These are phyloP conservation scores for Debaryomyces prosopidis DNA, from an alignment of 805 yeast species.

Conservation along the genomic window DNA sequence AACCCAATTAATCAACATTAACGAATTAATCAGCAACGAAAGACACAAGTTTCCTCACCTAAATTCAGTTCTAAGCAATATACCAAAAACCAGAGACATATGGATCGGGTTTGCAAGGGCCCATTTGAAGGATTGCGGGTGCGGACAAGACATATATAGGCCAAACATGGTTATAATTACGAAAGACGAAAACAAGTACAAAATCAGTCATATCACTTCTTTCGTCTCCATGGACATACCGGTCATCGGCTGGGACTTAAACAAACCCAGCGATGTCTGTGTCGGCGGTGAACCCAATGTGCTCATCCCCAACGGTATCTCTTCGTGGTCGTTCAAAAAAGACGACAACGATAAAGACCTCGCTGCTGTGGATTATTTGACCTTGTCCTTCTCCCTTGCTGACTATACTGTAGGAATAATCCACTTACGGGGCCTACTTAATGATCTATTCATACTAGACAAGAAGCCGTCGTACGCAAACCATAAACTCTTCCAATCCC, in stretches of 20 bases:
- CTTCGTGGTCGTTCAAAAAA: slow-evolving; percentile 19
- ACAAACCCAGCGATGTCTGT: slow-evolving; percentile 19
- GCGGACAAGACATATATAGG: slow-evolving; percentile 44
- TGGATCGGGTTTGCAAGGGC: slow-evolving; percentile 51
- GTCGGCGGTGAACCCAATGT: slow-evolving; percentile 20
- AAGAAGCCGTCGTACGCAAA: slow-evolving; percentile 9
- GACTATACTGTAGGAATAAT: slow-evolving; percentile 35
- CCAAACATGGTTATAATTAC: slow-evolving; percentile 39
- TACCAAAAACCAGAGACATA: slow-evolving; percentile 30
- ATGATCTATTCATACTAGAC: neutral
- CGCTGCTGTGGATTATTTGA: slow-evolving; percentile 20
- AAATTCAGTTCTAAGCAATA: neutral
- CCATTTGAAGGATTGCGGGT: slow-evolving; percentile 44
- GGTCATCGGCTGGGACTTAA: slow-evolving; percentile 21
- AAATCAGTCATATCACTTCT: slow-evolving; percentile 28
- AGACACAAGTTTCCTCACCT: slow-evolving; percentile 8
- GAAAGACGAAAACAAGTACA: slow-evolving; percentile 17
- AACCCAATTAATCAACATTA: slow-evolving; percentile 27
- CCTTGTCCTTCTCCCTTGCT: slow-evolving; percentile 31
- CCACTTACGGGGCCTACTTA: slow-evolving; percentile 32
- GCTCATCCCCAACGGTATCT: slow-evolving; percentile 34
- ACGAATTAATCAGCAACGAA: slow-evolving; percentile 11
- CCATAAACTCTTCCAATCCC: neutral
- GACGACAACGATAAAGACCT: slow-evolving; percentile 5
- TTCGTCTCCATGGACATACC: slow-evolving; percentile 30